These are phyloP conservation scores for Phaeosphaeriaceae sp. DNA, from an alignment of 2,329 filamentous ascomycete genomes.

Conservation along the genomic window DNA sequence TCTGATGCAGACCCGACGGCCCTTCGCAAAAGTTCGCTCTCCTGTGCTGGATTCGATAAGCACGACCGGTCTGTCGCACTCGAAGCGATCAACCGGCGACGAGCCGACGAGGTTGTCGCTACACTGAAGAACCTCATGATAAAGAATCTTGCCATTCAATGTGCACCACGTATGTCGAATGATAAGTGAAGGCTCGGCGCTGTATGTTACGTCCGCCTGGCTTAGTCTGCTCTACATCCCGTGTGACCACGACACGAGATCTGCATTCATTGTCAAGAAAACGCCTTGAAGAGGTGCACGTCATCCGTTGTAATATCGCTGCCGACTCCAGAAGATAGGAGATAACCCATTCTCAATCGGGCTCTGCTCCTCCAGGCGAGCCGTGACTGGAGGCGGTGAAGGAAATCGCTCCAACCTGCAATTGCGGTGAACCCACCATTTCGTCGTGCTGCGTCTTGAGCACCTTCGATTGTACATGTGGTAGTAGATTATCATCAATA, in stretches of 20 bases:
- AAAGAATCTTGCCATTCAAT: slow-evolving; percentile 18
- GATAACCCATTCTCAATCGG: not conserved
- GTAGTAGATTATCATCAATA: not conserved
- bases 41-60: not conserved
- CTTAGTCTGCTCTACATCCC: not conserved
- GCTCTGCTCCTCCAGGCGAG: not conserved
- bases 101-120: slow-evolving; percentile 10
- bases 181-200: not conserved
- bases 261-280: not conserved
- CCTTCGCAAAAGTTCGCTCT: slow-evolving; percentile 5
- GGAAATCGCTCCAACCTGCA: no score
- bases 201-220: not conserved
- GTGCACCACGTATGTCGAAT: slow-evolving; percentile 23
- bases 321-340: not conserved
- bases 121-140: slow-evolving; percentile 3
- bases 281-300: not conserved
- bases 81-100: slow-evolving; percentile 27
- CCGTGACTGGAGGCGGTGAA: no score
- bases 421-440: no score
- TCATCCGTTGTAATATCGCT: not conserved
- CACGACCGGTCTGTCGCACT: slow-evolving; percentile 3
- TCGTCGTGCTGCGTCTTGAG: no score
- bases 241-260: not conserved
- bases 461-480: not conserved
- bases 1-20: slow-evolving; percentile 7